Conservation (phyloP, 345 rosid genomes). For the Crucihimalaya himalaica region DNA sequence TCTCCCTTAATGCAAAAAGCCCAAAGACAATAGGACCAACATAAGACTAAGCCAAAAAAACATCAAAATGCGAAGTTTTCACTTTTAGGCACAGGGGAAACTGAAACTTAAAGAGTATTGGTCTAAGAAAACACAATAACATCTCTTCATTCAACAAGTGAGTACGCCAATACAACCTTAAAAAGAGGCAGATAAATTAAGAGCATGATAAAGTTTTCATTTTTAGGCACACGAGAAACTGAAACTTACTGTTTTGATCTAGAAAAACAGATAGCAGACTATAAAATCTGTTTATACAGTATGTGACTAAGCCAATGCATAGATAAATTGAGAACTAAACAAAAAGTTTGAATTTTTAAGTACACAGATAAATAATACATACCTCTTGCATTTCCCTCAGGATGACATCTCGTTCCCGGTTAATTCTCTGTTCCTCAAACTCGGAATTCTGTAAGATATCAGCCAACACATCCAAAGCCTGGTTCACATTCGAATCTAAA, state of each 20-base stretch:
- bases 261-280: neutral
- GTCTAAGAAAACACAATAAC: neutral
- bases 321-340: neutral
- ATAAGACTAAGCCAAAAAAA: neutral
- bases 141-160: neutral
- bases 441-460: slow-evolving; percentile 92
- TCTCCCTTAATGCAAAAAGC: neutral
- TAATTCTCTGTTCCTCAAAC: slow-evolving; percentile 65
- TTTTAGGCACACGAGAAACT: neutral
- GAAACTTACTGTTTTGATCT: neutral
- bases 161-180: neutral
- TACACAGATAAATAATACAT: neutral
- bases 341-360: slow-evolving; percentile 6
- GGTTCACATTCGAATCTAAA: slow-evolving; percentile 67
- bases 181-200: neutral
- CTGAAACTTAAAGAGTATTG: neutral
- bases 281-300: neutral
- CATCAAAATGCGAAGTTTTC: neutral
- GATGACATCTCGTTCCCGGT: slow-evolving; percentile 72
- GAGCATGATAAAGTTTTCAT: slow-evolving; percentile 10
- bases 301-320: neutral
- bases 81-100: neutral
- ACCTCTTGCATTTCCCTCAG: slow-evolving; percentile 88
- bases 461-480: slow-evolving; percentile 76
- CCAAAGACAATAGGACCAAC: neutral